Evolutionary conservation across 169 alveolate genomes (phyloP), one percentile per base, ranked within the genome.

Genomic region (Perkinsus chesapeaki): DNA sequence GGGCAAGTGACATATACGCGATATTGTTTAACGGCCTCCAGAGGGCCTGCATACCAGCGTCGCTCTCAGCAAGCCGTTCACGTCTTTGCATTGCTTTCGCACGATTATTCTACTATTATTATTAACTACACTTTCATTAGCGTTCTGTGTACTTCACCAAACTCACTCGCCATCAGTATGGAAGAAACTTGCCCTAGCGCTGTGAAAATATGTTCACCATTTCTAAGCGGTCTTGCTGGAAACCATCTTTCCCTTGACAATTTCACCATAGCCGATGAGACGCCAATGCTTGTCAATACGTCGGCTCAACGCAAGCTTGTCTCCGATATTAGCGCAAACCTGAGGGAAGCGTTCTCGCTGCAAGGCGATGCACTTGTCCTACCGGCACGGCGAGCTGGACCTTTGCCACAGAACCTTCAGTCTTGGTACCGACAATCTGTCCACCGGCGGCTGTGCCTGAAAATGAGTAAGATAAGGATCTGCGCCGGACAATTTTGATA

Each of bases 201-300:
- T 60, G 31, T 34, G 82, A 60, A 20, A 7, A 60, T n/a, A 1
- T 60, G 82, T 60, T 60, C 82, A 60, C 23, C 60, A 43, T 60
- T 23, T 60, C 82, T 60, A 60, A 60, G 82, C 82, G 23, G 82
- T 60, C 82, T 60, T 60, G 82, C 82, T 16, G 23, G 82, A 60
- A 20, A 60, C 82, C 82, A 60, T 60, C 82, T 60, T 60, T 7
- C 95, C 95, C 93, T 93, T 94, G 60, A 92, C 90, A 73, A 94
- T 94, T 73, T 92, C 94, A n/a, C 95, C 95, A 93, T 94, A 94
- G 12, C 95, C 95, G 38, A 94, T 93, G 90, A 94, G 91, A 93
- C 99, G 97, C 99, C 99, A 99, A 95, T 98, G 99, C 95, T 98
- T 98, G 92, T 98, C 99, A 39, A 99, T 98, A 95, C 99, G 98